phyloP scores from a whole-genome alignment of 441 rosid genomes.

The Raphanus hybrid region DNA sequence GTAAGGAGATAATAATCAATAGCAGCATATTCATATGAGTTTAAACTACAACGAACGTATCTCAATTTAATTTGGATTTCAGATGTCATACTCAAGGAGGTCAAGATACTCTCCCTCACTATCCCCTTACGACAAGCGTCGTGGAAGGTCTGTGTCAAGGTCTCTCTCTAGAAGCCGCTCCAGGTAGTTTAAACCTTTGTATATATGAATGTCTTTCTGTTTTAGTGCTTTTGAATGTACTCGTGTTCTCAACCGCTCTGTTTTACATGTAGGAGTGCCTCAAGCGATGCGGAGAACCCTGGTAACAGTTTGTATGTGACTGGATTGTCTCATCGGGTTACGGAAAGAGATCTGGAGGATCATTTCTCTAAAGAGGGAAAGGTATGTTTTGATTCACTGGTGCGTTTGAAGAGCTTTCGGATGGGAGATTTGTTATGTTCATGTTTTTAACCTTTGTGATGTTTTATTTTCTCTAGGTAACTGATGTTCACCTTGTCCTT shows the following conservation, averaged over 20 bases:
- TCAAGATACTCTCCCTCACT: slow-evolving; percentile 69
- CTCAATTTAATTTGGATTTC: too few relatives aligned
- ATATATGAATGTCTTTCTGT: not conserved
- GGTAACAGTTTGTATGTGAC: slow-evolving; percentile 96
- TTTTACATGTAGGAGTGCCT: slow-evolving; percentile 57
- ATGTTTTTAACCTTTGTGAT: slow-evolving; percentile 7
- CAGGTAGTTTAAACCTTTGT: slow-evolving; percentile 43
- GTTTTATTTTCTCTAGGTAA: slow-evolving; percentile 55
- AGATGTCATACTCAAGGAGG: slow-evolving; percentile 38
- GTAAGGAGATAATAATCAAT: too few relatives aligned
- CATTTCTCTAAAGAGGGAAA: slow-evolving; percentile 81
- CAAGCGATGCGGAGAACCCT: slow-evolving; percentile 77
- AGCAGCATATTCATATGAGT: too few relatives aligned
- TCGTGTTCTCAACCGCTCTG: not conserved
- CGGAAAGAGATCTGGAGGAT: slow-evolving; percentile 77
- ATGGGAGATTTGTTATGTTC: not conserved
- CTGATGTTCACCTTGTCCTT: slow-evolving; percentile 86
- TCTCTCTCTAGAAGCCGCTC: slow-evolving; percentile 59
- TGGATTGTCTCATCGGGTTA: slow-evolving; percentile 78
- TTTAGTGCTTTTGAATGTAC: not conserved
- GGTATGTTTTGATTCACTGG: slow-evolving; percentile 44
- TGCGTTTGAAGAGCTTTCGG: not conserved
- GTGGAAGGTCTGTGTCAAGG: slow-evolving; percentile 65
- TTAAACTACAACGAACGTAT: too few relatives aligned
- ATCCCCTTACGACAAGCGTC: slow-evolving; percentile 56